phyloP scores from a whole-genome alignment of 208 protist genomes.

The Herpetomonas samuelpessoai region DNA sequence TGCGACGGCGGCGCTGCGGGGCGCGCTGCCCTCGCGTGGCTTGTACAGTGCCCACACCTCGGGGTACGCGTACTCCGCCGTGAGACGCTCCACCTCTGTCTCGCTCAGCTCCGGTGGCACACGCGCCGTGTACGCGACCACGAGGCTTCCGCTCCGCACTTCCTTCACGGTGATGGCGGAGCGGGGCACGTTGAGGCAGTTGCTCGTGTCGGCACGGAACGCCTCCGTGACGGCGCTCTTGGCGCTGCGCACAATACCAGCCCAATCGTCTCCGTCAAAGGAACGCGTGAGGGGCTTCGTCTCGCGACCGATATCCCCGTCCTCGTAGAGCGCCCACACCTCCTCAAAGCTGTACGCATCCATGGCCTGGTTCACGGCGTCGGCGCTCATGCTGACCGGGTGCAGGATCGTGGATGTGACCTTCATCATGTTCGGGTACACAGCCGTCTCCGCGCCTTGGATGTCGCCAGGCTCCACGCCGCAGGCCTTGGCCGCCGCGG shows the following conservation, averaged over 20 bases:
- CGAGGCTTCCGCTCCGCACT: constrained; percentile 20
- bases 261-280: constrained; percentile 28
- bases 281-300: constrained; percentile 16
- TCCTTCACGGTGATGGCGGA: constrained; percentile 16
- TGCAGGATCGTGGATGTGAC: constrained; percentile 13
- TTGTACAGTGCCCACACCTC: constrained; percentile 22
- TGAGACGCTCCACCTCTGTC: constrained; percentile 6
- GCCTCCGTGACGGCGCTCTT: constrained; percentile 19
- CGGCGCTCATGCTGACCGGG: neutral
- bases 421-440: constrained; percentile 22
- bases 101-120: constrained; percentile 10
- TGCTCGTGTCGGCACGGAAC: constrained; percentile 22
- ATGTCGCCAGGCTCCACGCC: constrained; percentile 15
- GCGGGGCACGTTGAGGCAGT: constrained; percentile 25
- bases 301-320: constrained; percentile 11
- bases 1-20: neutral
- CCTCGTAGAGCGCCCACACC: constrained; percentile 35
- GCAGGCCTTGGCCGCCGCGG: constrained; percentile 24
- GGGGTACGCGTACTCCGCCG: constrained; percentile 13
- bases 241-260: constrained; percentile 13
- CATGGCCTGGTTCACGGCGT: constrained; percentile 14
- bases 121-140: constrained; percentile 23
- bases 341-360: constrained; percentile 24
- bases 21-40: constrained; percentile 1
- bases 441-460: constrained; percentile 11